phyloP scores from a whole-genome alignment of 768 basidiomycete species.

The Favolaschia claudopus region DNA sequence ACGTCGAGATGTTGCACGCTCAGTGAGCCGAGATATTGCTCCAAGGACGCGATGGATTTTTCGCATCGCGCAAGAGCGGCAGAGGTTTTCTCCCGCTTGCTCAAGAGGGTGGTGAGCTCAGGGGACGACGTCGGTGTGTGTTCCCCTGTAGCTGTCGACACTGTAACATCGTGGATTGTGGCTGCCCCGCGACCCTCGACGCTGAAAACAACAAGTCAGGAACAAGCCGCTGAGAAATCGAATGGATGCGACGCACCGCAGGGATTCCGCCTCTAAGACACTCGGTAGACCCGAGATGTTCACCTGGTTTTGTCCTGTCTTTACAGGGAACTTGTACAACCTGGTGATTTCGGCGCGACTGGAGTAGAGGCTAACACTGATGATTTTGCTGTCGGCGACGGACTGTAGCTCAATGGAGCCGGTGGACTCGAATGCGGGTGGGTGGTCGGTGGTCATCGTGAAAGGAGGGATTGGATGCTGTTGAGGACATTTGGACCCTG shows the following conservation, averaged over 20 bases:
- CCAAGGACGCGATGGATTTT: slow-evolving; percentile 37
- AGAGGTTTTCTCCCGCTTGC: background rate
- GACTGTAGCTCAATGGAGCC: slow-evolving; percentile 43
- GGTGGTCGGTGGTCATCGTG: slow-evolving; percentile 6
- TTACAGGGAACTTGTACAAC: slow-evolving; percentile 44
- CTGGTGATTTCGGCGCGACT: slow-evolving; percentile 52
- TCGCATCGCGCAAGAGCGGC: slow-evolving; percentile 35
- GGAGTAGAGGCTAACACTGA: slow-evolving; percentile 49
- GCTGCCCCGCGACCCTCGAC: slow-evolving; percentile 32
- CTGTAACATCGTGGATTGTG: slow-evolving; percentile 31
- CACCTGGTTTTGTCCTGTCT: slow-evolving; percentile 50
- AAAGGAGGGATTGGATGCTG: too few relatives aligned
- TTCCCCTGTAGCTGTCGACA: slow-evolving; percentile 9
- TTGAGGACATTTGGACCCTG: too few relatives aligned
- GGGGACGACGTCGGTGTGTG: slow-evolving; percentile 9
- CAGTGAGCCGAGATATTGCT: slow-evolving; percentile 45
- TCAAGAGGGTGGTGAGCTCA: background rate
- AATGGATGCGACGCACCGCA: too few relatives aligned
- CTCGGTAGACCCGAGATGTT: slow-evolving; percentile 47
- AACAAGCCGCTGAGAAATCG: too few relatives aligned
- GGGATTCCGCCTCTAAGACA: slow-evolving; percentile 46
- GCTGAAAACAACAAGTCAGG: too few relatives aligned
- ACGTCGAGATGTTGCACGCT: slow-evolving; percentile 41
- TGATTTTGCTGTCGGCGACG: slow-evolving; percentile 43
- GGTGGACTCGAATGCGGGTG: slow-evolving; percentile 21